Conservation (phyloP, 2,329 filamentous ascomycete species). For the Zalaria sp. region DNA sequence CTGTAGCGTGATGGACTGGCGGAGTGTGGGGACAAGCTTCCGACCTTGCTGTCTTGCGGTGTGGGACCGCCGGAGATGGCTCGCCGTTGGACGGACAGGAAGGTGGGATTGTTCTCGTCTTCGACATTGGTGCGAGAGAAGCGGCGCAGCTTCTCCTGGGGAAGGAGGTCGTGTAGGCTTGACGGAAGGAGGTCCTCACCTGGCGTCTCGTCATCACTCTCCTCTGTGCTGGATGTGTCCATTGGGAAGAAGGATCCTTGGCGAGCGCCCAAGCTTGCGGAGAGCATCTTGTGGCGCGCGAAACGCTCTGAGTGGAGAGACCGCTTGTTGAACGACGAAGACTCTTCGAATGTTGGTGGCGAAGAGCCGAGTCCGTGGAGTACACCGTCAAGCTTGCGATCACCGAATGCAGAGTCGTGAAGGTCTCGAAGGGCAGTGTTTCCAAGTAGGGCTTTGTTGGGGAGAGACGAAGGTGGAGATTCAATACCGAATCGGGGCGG, state of each 20-base stretch:
- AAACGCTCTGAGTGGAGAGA: slow-evolving; percentile 53
- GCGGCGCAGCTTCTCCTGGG: slow-evolving; percentile 45
- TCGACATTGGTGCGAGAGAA: slow-evolving; percentile 43
- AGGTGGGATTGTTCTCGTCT: slow-evolving; percentile 27
- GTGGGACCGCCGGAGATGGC: slow-evolving; percentile 28
- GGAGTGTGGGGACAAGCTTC: slow-evolving; percentile 34
- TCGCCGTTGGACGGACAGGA: slow-evolving; percentile 18
- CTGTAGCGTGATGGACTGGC: slow-evolving; percentile 50
- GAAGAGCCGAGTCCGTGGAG: slow-evolving; percentile 37
- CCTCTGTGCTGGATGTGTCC: slow-evolving; percentile 35
- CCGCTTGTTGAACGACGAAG: slow-evolving; percentile 49
- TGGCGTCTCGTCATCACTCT: slow-evolving; percentile 60
- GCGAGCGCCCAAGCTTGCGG: slow-evolving; percentile 41
- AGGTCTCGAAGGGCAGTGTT: slow-evolving; percentile 38
- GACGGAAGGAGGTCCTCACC: slow-evolving; percentile 83
- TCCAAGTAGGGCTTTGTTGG: slow-evolving; percentile 31
- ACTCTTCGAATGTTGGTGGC: slow-evolving; percentile 52
- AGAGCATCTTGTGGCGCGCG: slow-evolving; percentile 42
- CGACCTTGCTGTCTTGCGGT: slow-evolving; percentile 25
- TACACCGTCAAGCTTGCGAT: slow-evolving; percentile 24
- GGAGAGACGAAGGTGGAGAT: slow-evolving; percentile 54
- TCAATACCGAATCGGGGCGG: slow-evolving; percentile 85
- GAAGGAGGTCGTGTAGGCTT: slow-evolving; percentile 47
- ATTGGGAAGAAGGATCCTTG: slow-evolving; percentile 14
- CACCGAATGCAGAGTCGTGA: slow-evolving; percentile 53